These are phyloP conservation scores for Metarhizium anisopliae DNA, from an alignment of 2,329 filamentous ascomycete species.

Conservation along the genomic window DNA sequence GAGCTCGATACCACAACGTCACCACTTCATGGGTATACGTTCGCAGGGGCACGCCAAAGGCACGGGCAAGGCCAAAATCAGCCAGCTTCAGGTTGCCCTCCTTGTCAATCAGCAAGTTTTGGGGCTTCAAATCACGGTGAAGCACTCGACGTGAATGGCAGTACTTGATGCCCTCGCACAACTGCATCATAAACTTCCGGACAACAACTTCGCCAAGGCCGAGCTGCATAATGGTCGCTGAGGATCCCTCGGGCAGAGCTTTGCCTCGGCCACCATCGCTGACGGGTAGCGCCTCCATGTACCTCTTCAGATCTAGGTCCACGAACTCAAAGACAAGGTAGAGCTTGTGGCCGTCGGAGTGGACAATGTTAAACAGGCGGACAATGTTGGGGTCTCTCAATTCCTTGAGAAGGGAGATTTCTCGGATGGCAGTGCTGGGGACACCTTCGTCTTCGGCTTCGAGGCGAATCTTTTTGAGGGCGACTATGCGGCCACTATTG, in stretches of 20 bases:
- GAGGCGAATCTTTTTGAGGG: slow-evolving; percentile 89
- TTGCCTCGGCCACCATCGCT: slow-evolving; percentile 79
- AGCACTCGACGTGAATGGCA: slow-evolving; percentile 84
- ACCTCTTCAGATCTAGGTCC: slow-evolving; percentile 88
- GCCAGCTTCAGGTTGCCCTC: slow-evolving; percentile 86
- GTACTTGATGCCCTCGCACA: slow-evolving; percentile 76
- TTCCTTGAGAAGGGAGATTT: slow-evolving; percentile 90
- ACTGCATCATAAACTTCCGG: slow-evolving; percentile 87
- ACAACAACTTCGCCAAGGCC: slow-evolving; percentile 73
- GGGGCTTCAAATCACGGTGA: slow-evolving; percentile 82
- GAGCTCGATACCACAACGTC: slow-evolving; percentile 85
- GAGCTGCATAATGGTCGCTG: slow-evolving; percentile 52
- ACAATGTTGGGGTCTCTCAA: slow-evolving; percentile 91
- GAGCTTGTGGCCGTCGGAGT: slow-evolving; percentile 89
- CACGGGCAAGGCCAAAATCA: slow-evolving; percentile 81
- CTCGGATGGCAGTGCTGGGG: slow-evolving; percentile 84
- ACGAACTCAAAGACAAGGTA: slow-evolving; percentile 92
- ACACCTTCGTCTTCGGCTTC: slow-evolving; percentile 94
- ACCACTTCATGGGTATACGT: slow-evolving; percentile 96
- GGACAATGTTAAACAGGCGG: slow-evolving; percentile 80
- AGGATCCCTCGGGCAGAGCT: slow-evolving; percentile 70
- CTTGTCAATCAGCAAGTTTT: slow-evolving; percentile 79
- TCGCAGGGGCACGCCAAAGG: slow-evolving; percentile 81
- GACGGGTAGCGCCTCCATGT: slow-evolving; percentile 85
- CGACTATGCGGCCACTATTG: slow-evolving; percentile 76